Conservation (phyloP, 345 rosid species). For the Hibiscus trionum region DNA sequence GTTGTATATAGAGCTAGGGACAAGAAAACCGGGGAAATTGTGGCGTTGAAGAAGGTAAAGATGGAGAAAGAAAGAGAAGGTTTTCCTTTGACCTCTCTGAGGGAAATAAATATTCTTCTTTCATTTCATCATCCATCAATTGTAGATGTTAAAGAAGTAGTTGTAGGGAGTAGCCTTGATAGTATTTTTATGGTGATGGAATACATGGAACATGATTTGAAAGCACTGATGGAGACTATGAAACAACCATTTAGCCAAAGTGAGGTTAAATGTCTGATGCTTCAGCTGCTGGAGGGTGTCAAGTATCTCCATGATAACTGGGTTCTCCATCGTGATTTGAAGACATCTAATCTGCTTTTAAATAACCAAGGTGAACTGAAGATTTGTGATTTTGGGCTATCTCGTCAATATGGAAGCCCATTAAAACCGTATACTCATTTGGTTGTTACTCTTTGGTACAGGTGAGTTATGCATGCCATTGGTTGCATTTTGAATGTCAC, state of each 20-base stretch:
- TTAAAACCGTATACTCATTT: slow-evolving; percentile 68
- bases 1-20: slow-evolving; percentile 73
- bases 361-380: slow-evolving; percentile 73
- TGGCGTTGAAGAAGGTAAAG: slow-evolving; percentile 82
- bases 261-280: slow-evolving; percentile 86
- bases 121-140: slow-evolving; percentile 67
- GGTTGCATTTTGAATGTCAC: background rate
- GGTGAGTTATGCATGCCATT: slow-evolving; percentile 36
- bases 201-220: slow-evolving; percentile 78
- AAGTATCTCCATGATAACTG: slow-evolving; percentile 84
- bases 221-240: slow-evolving; percentile 57
- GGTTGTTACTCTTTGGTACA: slow-evolving; percentile 80
- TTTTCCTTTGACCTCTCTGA: slow-evolving; percentile 70
- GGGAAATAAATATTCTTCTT: slow-evolving; percentile 81
- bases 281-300: slow-evolving; percentile 76
- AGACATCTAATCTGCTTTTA: slow-evolving; percentile 77
- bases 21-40: slow-evolving; percentile 55
- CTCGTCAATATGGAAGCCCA: slow-evolving; percentile 84
- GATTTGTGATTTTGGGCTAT: slow-evolving; percentile 83
- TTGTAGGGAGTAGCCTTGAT: slow-evolving; percentile 44
- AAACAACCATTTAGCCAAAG: slow-evolving; percentile 74
- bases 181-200: slow-evolving; percentile 91
- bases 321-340: slow-evolving; percentile 89
- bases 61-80: slow-evolving; percentile 67
- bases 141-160: slow-evolving; percentile 79